Evolutionary conservation across 257 asterid species (phyloP).

Genomic region (Linaria vulgaris): DNA sequence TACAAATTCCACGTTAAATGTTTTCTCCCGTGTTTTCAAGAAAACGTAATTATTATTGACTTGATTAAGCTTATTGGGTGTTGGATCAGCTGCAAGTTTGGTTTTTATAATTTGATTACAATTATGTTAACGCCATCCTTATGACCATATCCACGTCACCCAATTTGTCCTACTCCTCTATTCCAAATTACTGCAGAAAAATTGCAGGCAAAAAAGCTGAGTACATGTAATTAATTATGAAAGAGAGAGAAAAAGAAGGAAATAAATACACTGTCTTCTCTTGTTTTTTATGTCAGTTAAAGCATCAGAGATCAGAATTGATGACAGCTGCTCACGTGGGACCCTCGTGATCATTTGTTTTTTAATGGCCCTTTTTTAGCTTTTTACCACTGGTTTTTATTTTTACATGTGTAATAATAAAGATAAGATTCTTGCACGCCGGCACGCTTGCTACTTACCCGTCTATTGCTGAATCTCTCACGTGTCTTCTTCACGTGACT

Average conservation of each 20-base stretch:
- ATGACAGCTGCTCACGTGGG: conserved; percentile 37
- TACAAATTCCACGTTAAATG: too few species aligned
- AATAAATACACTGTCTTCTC: background rate
- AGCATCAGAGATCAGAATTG: conserved; percentile 21
- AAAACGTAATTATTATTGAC: too few species aligned
- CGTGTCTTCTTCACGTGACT: conserved; percentile 17
- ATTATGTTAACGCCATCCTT: too few species aligned
- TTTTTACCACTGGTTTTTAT: background rate
- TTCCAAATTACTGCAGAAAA: too few species aligned
- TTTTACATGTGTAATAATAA: background rate
- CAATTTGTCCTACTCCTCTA: too few species aligned
- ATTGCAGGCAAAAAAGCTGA: too few species aligned
- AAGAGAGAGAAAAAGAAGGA: conserved; percentile 22
- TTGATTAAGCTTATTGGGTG: too few species aligned
- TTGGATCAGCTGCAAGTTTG: too few species aligned
- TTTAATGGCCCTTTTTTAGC: background rate
- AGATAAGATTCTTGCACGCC: conserved; percentile 26
- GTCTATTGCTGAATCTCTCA: background rate
- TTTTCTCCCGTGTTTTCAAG: too few species aligned
- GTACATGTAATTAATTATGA: conserved; percentile 19
- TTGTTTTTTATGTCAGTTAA: conserved; percentile 23
- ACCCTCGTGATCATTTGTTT: conserved; percentile 34
- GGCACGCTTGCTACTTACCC: conserved; percentile 25
- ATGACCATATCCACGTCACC: too few species aligned
- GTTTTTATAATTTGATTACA: too few species aligned